Conservation (phyloP, 495 filamentous ascomycete genomes). For the Hyaloscypha bicolor region DNA sequence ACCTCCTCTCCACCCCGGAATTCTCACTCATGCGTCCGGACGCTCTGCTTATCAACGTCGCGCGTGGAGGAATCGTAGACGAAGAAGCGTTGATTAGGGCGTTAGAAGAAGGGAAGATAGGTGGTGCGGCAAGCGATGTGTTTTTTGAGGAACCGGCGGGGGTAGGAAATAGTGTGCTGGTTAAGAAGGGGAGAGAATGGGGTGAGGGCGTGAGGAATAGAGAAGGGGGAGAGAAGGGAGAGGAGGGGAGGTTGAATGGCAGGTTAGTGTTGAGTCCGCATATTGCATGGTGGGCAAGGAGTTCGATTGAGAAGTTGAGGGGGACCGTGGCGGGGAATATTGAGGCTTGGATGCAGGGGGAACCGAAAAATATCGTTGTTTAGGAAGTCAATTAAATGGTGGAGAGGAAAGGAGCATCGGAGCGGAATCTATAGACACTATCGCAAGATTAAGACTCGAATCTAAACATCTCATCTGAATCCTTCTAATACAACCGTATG, state of each 20-base stretch:
- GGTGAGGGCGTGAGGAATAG: not conserved
- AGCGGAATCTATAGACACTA: not conserved
- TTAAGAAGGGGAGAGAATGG: slow-evolving; percentile 19
- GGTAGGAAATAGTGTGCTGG: slow-evolving; percentile 22
- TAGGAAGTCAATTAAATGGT: not conserved
- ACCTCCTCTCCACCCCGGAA: slow-evolving; percentile 50
- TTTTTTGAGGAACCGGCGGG: slow-evolving; percentile 53
- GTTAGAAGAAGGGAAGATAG: slow-evolving; percentile 46
- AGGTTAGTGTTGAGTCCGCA: slow-evolving; percentile 31
- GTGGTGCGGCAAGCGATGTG: slow-evolving; percentile 57
- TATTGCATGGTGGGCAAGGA: slow-evolving; percentile 31
- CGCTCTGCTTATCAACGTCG: slow-evolving; percentile 56
- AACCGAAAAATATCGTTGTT: slow-evolving; percentile 20
- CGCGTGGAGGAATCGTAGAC: slow-evolving; percentile 59
- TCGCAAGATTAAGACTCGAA: not conserved
- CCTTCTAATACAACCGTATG: too few relatives aligned
- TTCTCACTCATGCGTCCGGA: slow-evolving; percentile 49
- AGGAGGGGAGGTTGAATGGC: slow-evolving; percentile 9
- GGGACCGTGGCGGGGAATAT: slow-evolving; percentile 26
- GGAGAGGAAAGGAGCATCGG: not conserved
- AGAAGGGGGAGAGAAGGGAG: not conserved
- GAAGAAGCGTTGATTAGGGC: slow-evolving; percentile 52
- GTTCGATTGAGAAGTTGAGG: slow-evolving; percentile 30
- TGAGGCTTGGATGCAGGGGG: slow-evolving; percentile 27
- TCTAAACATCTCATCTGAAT: not conserved